phyloP scores from a whole-genome alignment of 129 eudicot genomes.

The Flaveria robusta region DNA sequence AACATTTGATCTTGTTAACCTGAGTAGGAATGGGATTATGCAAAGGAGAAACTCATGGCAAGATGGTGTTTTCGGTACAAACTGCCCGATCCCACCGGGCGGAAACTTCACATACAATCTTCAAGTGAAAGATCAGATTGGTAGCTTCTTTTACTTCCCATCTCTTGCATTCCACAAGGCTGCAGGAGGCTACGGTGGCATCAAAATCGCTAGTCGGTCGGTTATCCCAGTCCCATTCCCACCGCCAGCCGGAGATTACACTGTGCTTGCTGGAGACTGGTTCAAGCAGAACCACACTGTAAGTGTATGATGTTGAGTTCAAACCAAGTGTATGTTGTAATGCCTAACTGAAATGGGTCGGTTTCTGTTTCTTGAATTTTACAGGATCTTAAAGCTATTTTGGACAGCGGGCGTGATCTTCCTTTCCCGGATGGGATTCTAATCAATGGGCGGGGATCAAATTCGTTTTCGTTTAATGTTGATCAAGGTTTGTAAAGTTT shows the following conservation, averaged over 20 bases:
- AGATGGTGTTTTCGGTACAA: conserved; percentile 69
- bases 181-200: conserved; percentile 71
- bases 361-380: conserved; percentile 1
- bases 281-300: conserved; percentile 70
- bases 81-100: conserved; percentile 69
- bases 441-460: conserved; percentile 67
- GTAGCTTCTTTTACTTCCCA: conserved; percentile 72
- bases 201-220: conserved; percentile 60
- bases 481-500: conserved; percentile 52
- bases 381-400: conserved; percentile 55
- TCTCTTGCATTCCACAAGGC: conserved; percentile 73
- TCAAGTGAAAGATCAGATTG: conserved; percentile 75
- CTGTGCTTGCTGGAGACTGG: conserved; percentile 69
- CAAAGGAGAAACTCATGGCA: conserved; percentile 74
- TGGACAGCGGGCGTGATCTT: conserved; percentile 64
- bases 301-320: conserved; percentile 3
- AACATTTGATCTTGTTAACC: conserved; percentile 1
- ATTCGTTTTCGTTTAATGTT: conserved; percentile 48
- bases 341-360: conserved; percentile 18
- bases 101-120: conserved; percentile 61
- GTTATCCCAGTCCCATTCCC: conserved; percentile 71
- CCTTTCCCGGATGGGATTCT: conserved; percentile 76
- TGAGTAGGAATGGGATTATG: conserved; percentile 64
- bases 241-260: conserved; percentile 60
- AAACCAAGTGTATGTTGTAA: conserved; percentile 24